Conservation (phyloP, 2,329 filamentous ascomycete genomes). For the Diaporthe longicolla region DNA sequence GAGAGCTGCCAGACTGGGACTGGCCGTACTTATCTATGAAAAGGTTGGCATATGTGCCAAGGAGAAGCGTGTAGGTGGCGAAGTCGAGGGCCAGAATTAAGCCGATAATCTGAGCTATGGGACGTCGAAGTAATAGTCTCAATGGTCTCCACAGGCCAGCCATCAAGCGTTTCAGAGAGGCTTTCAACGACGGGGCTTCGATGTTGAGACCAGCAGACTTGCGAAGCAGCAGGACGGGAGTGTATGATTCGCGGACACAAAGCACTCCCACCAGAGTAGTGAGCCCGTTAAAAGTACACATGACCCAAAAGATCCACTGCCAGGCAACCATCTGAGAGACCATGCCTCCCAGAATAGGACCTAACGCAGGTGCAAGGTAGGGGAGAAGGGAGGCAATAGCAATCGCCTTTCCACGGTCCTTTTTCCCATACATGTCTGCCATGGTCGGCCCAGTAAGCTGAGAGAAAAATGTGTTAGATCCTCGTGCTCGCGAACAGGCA, state of each 20-base stretch:
- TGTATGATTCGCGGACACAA: conserved; percentile 57
- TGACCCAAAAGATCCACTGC: conserved; percentile 62
- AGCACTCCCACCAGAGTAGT: conserved; percentile 55
- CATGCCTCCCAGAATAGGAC: conserved; percentile 60
- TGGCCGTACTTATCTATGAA: conserved; percentile 64
- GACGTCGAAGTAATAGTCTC: conserved; percentile 64
- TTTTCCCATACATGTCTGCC: conserved; percentile 23
- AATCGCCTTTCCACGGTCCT: conserved; percentile 12
- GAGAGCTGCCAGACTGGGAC: conserved; percentile 60
- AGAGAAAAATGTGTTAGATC: too few species aligned
- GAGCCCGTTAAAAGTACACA: conserved; percentile 55
- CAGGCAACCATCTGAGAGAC: conserved; percentile 55
- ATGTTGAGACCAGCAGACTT: conserved; percentile 39
- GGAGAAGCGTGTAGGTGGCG: conserved; percentile 68
- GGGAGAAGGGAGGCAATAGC: conserved; percentile 31
- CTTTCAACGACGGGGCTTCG: neutral
- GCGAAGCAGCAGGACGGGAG: conserved; percentile 47
- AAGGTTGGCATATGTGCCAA: conserved; percentile 66
- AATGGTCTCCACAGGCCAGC: conserved; percentile 57
- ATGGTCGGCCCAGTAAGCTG: conserved; percentile 33
- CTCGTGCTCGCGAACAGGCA: too few species aligned
- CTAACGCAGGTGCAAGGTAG: conserved; percentile 57
- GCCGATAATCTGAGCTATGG: conserved; percentile 64
- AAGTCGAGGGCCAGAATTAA: conserved; percentile 65
- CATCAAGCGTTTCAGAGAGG: conserved; percentile 47